Percentiles rank a stretch among this genome's conserved stretches.
Conservation (phyloP, 768 basidiomycete genomes). For the Naganishia vaughanmartiniae region DNA sequence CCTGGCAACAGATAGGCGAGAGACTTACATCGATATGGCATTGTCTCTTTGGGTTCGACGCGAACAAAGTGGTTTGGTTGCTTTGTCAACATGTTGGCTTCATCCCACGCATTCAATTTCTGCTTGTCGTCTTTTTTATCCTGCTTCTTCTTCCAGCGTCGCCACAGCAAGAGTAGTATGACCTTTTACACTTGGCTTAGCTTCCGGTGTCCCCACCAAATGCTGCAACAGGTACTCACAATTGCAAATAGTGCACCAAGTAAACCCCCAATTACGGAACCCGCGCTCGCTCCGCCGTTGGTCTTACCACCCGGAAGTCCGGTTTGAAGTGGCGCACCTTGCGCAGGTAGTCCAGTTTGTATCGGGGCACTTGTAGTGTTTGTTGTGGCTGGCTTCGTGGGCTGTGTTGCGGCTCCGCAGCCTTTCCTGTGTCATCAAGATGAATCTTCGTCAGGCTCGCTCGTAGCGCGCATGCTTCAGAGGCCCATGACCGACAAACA, state of each 20-base stretch:
- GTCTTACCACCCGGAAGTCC: slow-evolving; percentile 22
- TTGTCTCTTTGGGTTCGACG: slow-evolving; percentile 12
- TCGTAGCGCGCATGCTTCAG: not conserved
- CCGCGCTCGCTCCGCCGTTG: not conserved
- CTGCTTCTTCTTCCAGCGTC: slow-evolving; percentile 17
- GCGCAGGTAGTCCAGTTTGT: too few relatives aligned
- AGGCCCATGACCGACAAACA: not conserved
- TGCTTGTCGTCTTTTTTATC: slow-evolving; percentile 12
- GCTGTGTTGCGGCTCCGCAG: not conserved
- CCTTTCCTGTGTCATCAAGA: not conserved
- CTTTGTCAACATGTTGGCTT: slow-evolving; percentile 23
- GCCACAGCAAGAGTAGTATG: slow-evolving; percentile 8
- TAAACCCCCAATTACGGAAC: slow-evolving; percentile 17
- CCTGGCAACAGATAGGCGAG: not conserved
- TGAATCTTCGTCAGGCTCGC: not conserved
- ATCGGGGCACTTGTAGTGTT: not conserved
- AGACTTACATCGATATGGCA: slow-evolving; percentile 19
- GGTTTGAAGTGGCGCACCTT: not conserved
- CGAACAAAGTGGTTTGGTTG: slow-evolving; percentile 29
- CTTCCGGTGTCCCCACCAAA: too few relatives aligned
- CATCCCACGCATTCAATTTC: slow-evolving; percentile 12
- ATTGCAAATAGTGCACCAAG: slow-evolving; percentile 12
- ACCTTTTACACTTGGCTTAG: not conserved
- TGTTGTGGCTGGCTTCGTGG: not conserved
- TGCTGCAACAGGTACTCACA: not conserved